Conservation (phyloP, 2,329 filamentous ascomycete species). For the Verticillium longisporum region DNA sequence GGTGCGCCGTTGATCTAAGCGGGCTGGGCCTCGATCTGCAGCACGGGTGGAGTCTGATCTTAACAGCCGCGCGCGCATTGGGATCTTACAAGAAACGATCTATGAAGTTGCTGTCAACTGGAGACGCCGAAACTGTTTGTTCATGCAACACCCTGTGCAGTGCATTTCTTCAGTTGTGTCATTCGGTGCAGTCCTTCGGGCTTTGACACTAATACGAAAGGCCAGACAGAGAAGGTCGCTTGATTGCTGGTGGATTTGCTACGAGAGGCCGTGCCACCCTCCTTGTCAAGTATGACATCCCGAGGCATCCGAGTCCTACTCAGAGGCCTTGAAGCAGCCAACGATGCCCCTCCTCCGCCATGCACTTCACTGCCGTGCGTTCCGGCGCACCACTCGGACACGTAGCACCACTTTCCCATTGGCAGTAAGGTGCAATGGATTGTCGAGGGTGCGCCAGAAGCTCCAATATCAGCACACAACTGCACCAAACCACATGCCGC, state of each 20-base stretch:
- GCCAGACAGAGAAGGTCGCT: background rate
- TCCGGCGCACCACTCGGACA: background rate
- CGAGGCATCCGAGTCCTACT: background rate
- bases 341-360: background rate
- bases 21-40: background rate
- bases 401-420: background rate
- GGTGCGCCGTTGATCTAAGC: background rate
- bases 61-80: too few species aligned
- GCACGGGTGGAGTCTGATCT: too few species aligned
- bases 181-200: too few species aligned
- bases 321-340: background rate
- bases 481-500: background rate
- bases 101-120: too few species aligned
- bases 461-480: background rate
- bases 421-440: background rate
- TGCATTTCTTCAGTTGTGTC: too few species aligned
- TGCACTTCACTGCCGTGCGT: background rate
- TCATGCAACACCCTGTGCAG: too few species aligned
- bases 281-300: background rate
- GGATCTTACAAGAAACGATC: too few species aligned
- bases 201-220: too few species aligned
- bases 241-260: background rate
- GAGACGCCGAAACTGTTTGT: too few species aligned
- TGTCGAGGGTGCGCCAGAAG: background rate
- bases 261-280: background rate